Conservation (phyloP, 1,284 basidiomycete species). For the Neonothopanus nambi region DNA sequence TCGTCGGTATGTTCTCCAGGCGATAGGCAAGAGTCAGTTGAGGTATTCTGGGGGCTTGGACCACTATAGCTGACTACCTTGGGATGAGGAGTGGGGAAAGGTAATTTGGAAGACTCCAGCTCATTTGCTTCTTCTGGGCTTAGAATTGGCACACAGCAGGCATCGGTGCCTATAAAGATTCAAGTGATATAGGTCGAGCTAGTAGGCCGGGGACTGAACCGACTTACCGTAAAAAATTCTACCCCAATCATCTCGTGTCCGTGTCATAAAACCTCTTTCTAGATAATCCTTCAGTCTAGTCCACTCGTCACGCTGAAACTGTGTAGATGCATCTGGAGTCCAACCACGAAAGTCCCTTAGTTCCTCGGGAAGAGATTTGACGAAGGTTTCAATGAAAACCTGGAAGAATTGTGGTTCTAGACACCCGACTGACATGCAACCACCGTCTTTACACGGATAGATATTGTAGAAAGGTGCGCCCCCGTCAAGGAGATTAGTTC, state of each 20-base stretch:
- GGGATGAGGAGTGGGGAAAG: conserved; percentile 54
- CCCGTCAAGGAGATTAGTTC: conserved; percentile 70
- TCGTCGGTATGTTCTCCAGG: conserved; percentile 56
- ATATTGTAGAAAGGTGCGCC: conserved; percentile 80
- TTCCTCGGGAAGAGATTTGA: conserved; percentile 46
- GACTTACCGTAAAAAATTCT: conserved; percentile 60
- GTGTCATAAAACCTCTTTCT: conserved; percentile 59
- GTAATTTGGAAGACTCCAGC: conserved; percentile 33
- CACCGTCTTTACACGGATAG: conserved; percentile 72
- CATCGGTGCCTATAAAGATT: conserved; percentile 60
- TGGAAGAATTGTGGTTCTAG: conserved; percentile 73
- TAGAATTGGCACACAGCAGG: conserved; percentile 78
- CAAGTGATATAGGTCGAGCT: background rate
- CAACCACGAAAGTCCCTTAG: conserved; percentile 44
- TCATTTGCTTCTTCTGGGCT: conserved; percentile 57
- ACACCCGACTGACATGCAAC: conserved; percentile 78
- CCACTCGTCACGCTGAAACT: conserved; percentile 60
- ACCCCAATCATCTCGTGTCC: conserved; percentile 71
- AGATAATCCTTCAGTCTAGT: conserved; percentile 59
- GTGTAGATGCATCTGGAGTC: conserved; percentile 53
- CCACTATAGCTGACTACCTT: conserved; percentile 32
- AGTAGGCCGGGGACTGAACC: conserved; percentile 1
- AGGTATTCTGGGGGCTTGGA: conserved; percentile 16
- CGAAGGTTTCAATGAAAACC: conserved; percentile 58
- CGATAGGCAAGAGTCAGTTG: conserved; percentile 28